Evolutionary conservation across 176 grass and related monocot species (phyloP).

Genomic region (Ampelocalamus luodianensis): DNA sequence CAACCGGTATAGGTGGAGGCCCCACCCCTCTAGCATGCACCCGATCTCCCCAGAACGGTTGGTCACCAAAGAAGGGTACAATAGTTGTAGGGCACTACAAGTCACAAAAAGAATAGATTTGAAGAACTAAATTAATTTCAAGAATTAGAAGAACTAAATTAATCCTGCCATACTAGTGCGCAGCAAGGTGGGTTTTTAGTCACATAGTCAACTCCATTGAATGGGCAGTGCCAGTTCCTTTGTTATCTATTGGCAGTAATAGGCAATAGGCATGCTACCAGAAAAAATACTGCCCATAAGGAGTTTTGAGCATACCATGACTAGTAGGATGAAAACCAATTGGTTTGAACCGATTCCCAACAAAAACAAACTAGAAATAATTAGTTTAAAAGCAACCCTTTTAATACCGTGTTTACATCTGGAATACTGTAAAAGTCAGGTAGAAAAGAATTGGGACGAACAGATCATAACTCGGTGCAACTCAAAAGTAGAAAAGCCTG

Average conservation of each 20-base stretch:
- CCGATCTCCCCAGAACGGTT: slow-evolving; percentile 96
- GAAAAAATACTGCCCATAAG: background rate
- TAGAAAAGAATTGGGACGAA: background rate
- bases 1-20: slow-evolving; percentile 78
- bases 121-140: slow-evolving; percentile 32
- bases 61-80: slow-evolving; percentile 95
- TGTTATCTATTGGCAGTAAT: background rate
- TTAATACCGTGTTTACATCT: background rate
- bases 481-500: background rate
- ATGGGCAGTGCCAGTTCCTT: background rate
- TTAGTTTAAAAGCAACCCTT: background rate
- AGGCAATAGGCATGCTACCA: background rate
- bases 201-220: background rate
- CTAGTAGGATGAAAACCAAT: background rate
- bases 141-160: background rate
- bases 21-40: slow-evolving; percentile 85
- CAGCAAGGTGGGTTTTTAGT: background rate
- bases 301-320: background rate
- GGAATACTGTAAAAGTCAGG: slow-evolving; percentile 4
- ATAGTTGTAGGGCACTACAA: slow-evolving; percentile 95
- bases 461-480: background rate
- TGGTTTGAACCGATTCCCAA: background rate
- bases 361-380: background rate
- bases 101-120: slow-evolving; percentile 27
- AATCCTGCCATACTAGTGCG: background rate